A percentile compares a stretch with the other conserved stretches of the same genome.
phyloP scores from a whole-genome alignment of 352 stramenopile species.

The Phytophthora hibernalis region DNA sequence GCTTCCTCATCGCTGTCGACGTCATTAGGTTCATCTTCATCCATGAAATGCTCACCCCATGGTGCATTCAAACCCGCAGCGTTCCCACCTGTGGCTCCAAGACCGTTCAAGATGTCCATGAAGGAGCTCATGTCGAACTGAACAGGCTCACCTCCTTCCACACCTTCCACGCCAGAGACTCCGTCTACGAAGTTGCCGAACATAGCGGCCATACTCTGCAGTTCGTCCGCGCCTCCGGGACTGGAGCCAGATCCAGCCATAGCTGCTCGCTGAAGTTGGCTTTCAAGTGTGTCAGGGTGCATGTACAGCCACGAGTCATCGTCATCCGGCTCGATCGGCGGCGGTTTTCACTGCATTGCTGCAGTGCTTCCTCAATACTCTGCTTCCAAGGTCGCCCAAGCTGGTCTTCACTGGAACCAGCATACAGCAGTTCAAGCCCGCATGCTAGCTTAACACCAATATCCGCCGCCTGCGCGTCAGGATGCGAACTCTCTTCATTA shows the following conservation, averaged over 20 bases:
- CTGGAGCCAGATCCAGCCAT: constrained; percentile 6
- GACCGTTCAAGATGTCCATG: constrained; percentile 65
- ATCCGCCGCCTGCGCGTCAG: constrained; percentile 49
- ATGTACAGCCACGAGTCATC: constrained; percentile 85
- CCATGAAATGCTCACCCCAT: constrained; percentile 36
- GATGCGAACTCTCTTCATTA: constrained; percentile 18
- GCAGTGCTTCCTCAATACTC: constrained; percentile 45
- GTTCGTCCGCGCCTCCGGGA: constrained; percentile 58
- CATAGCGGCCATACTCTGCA: constrained; percentile 77
- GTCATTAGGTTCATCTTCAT: constrained; percentile 31
- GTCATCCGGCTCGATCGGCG: constrained; percentile 48
- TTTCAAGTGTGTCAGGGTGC: constrained; percentile 76
- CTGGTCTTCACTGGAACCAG: constrained; percentile 51
- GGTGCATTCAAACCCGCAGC: constrained; percentile 22
- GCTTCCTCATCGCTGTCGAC: constrained; percentile 45
- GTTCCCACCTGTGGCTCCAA: constrained; percentile 2
- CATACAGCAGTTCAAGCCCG: constrained; percentile 78
- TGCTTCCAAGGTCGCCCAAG: constrained; percentile 46
- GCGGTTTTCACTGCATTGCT: constrained; percentile 2
- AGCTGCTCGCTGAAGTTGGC: constrained; percentile 54
- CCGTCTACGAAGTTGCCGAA: constrained; percentile 79
- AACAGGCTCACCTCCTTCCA: constrained; percentile 59
- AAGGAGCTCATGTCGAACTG: constrained; percentile 77
- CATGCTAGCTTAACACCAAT: constrained; percentile 83
- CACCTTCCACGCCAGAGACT: constrained; percentile 70